Conservation (phyloP, 306 rosid genomes). For the Citrullus colocynthis region DNA sequence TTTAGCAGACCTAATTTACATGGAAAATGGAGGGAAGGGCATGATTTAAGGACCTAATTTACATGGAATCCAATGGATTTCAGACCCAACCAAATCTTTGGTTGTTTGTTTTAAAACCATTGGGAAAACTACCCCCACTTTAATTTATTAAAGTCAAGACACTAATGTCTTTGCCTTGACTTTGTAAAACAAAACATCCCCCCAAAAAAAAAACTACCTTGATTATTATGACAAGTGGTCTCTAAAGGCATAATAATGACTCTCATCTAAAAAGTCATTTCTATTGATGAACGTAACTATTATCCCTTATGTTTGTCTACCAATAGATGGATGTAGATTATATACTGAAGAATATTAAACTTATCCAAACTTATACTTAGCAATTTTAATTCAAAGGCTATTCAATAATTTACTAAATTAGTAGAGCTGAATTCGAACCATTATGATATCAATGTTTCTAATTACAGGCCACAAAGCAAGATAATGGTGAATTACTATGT, state of each 20-base stretch:
- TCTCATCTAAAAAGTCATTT: no score
- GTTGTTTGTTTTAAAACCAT: not conserved
- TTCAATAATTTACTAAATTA: no score
- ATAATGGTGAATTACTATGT: no score
- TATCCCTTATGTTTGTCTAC: not conserved
- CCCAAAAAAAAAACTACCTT: not conserved
- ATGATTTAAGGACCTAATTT: not conserved
- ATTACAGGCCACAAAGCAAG: no score
- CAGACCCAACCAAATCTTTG: not conserved
- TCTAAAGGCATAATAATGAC: not conserved
- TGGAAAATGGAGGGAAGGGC: not conserved
- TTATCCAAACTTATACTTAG: no score
- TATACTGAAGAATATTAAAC: no score
- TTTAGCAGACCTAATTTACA: conserved; percentile 1
- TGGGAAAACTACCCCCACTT: not conserved
- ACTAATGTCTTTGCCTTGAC: not conserved
- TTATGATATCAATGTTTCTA: no score
- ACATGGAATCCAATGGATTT: not conserved
- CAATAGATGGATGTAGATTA: no score
- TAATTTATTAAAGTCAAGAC: not conserved
- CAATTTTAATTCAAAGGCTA: no score
- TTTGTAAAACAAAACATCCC: not conserved
- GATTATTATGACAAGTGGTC: not conserved
- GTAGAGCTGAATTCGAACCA: no score
- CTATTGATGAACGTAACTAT: no score